These are phyloP conservation scores for Cymodocea nodosa DNA, from an alignment of 116 monocot genomes.

Conservation along the genomic window DNA sequence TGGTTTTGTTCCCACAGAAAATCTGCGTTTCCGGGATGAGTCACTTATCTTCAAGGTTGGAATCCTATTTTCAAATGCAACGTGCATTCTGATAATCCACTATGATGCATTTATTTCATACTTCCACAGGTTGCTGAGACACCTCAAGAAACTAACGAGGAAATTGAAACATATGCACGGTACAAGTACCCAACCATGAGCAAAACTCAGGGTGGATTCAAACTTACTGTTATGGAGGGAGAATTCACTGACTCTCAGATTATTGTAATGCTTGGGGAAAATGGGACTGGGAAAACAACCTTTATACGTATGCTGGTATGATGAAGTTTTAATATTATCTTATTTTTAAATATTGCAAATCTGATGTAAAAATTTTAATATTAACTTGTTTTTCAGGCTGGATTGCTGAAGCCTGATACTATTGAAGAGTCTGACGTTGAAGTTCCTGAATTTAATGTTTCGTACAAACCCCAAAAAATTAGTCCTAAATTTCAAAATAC, in stretches of 20 bases:
- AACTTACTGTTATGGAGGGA: constrained; percentile 57
- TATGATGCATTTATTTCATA: not conserved
- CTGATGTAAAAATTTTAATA: constrained; percentile 2
- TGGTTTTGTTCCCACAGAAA: constrained; percentile 84
- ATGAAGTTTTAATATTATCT: not conserved
- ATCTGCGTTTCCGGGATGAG: constrained; percentile 70
- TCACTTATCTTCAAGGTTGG: constrained; percentile 71
- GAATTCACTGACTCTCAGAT: constrained; percentile 88
- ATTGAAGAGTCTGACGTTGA: constrained; percentile 51
- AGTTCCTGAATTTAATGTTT: constrained; percentile 81
- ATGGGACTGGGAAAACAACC: constrained; percentile 80
- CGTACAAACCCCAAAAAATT: constrained; percentile 80
- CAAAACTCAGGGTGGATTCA: constrained; percentile 73
- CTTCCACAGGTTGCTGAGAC: constrained; percentile 64
- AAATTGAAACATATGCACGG: constrained; percentile 63
- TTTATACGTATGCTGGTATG: constrained; percentile 84
- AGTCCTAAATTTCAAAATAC: constrained; percentile 54
- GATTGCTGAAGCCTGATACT: constrained; percentile 54
- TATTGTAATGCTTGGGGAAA: constrained; percentile 80
- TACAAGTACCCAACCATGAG: constrained; percentile 73
- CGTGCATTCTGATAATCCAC: not conserved
- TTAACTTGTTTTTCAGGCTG: constrained; percentile 34
- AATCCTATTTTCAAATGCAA: not conserved
- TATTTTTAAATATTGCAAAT: not conserved
- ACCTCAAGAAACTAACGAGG: constrained; percentile 70